Evolutionary conservation across 75 land plant species (phyloP).

Genomic region (Isoetes taiwanensis): DNA sequence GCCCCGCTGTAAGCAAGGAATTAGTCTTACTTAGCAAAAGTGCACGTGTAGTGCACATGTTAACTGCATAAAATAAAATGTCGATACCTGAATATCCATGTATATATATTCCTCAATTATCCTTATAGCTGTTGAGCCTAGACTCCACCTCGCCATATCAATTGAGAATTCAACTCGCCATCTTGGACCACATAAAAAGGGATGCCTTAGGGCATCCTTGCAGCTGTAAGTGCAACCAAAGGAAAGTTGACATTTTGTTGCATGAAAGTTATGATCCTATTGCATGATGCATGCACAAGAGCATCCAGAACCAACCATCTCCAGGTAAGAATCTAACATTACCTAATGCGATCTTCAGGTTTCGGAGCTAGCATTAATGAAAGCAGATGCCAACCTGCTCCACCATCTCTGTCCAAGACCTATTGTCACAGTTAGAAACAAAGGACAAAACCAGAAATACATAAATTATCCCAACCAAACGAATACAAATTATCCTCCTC

Average conservation of each 20-base stretch:
- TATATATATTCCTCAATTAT: conserved; percentile 90
- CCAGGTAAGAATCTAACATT: too few relatives aligned
- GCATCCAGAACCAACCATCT: too few relatives aligned
- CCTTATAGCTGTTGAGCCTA: conserved; percentile 82
- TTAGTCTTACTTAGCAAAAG: not conserved
- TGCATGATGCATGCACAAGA: too few relatives aligned
- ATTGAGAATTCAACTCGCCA: conserved; percentile 72
- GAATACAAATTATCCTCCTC: not conserved
- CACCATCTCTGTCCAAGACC: conserved; percentile 86
- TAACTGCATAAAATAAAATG: not conserved
- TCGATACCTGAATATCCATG: conserved; percentile 50
- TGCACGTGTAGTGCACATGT: not conserved
- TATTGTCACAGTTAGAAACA: conserved; percentile 13
- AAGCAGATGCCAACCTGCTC: conserved; percentile 89
- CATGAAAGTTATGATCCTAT: too few relatives aligned
- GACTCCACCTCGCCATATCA: conserved; percentile 70
- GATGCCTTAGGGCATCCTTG: conserved; percentile 72
- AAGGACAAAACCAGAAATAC: not conserved
- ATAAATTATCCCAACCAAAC: not conserved
- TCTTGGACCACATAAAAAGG: conserved; percentile 85
- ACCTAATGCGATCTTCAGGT: conserved; percentile 86
- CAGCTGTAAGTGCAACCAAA: conserved; percentile 52
- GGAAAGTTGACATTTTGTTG: too few relatives aligned
- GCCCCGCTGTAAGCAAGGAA: conserved; percentile 36
- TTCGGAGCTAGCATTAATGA: conserved; percentile 61